phyloP scores from a whole-genome alignment of 495 filamentous ascomycete genomes.

The Penicillium daleae region DNA sequence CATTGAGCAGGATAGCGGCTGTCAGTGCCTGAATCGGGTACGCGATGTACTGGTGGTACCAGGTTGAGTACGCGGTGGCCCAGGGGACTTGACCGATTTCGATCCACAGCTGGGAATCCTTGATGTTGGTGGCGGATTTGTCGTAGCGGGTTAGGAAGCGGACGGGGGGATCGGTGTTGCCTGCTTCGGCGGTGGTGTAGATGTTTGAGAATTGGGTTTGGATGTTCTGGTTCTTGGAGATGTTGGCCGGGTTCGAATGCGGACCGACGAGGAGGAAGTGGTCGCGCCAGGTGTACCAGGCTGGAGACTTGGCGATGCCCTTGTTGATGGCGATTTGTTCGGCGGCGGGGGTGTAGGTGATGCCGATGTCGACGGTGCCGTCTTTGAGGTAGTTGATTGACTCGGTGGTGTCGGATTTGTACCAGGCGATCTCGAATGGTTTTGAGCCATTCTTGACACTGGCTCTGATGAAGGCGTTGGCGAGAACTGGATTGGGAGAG shows the following conservation, averaged over 20 bases:
- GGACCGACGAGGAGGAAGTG: constrained; percentile 47
- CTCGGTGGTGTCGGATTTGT: constrained; percentile 45
- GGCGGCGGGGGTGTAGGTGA: constrained; percentile 46
- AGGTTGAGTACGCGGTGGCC: constrained; percentile 44
- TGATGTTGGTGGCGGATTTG: constrained; percentile 53
- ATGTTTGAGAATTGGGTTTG: constrained; percentile 35
- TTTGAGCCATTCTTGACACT: constrained; percentile 30
- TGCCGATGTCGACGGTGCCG: constrained; percentile 41
- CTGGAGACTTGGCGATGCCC: constrained; percentile 32
- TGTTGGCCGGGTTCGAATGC: constrained; percentile 34
- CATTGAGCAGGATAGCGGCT: constrained; percentile 36
- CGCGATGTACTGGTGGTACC: constrained; percentile 51
- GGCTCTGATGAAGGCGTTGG: constrained; percentile 41
- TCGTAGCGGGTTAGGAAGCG: constrained; percentile 48
- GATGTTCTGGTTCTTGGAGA: constrained; percentile 26
- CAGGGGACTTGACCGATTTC: constrained; percentile 50
- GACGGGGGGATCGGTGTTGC: constrained; percentile 24
- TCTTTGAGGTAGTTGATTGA: constrained; percentile 43
- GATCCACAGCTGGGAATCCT: constrained; percentile 49
- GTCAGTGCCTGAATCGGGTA: constrained; percentile 48
- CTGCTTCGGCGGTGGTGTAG: constrained; percentile 29
- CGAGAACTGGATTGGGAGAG: constrained; percentile 31
- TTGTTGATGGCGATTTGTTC: constrained; percentile 42
- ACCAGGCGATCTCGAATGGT: constrained; percentile 44
- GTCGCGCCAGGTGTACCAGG: constrained; percentile 44